phyloP scores from a whole-genome alignment of 441 rosid genomes.

The Viola pubescens region DNA sequence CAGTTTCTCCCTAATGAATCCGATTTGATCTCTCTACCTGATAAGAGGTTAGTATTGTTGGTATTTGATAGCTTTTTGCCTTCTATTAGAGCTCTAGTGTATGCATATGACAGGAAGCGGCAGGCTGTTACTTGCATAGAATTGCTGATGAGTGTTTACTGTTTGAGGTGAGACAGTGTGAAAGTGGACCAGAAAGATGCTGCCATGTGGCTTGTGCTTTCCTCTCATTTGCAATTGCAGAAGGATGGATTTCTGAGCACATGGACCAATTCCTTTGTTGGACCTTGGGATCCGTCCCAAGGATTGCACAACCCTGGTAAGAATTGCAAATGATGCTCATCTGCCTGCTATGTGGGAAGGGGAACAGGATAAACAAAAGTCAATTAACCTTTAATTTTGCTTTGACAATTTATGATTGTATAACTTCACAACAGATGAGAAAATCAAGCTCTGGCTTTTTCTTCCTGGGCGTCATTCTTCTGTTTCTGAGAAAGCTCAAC shows the following conservation, averaged over 20 bases:
- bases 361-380: neutral
- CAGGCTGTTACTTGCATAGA: no score
- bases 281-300: conserved; percentile 99
- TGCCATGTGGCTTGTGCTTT: conserved; percentile 76
- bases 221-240: conserved; percentile 85
- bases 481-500: conserved; percentile 68
- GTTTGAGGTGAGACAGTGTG: conserved; percentile 35
- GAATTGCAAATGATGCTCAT: conserved; percentile 11
- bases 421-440: conserved; percentile 57
- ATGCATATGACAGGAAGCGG: neutral
- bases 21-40: conserved; percentile 60
- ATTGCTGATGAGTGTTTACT: no score
- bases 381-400: neutral
- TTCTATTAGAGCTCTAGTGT: neutral
- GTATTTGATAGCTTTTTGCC: conserved; percentile 1
- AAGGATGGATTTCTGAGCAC: conserved; percentile 83
- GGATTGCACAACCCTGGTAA: conserved; percentile 98
- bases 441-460: conserved; percentile 99
- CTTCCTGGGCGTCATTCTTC: conserved; percentile 77
- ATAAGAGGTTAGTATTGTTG: conserved; percentile 52
- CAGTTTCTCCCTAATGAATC: conserved; percentile 91
- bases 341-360: conserved; percentile 10
- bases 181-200: conserved; percentile 85
- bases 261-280: conserved; percentile 99
- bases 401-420: conserved; percentile 6